Evolutionary conservation across 2,329 filamentous ascomycete genomes (phyloP).

Genomic region (Nemania diffusa): DNA sequence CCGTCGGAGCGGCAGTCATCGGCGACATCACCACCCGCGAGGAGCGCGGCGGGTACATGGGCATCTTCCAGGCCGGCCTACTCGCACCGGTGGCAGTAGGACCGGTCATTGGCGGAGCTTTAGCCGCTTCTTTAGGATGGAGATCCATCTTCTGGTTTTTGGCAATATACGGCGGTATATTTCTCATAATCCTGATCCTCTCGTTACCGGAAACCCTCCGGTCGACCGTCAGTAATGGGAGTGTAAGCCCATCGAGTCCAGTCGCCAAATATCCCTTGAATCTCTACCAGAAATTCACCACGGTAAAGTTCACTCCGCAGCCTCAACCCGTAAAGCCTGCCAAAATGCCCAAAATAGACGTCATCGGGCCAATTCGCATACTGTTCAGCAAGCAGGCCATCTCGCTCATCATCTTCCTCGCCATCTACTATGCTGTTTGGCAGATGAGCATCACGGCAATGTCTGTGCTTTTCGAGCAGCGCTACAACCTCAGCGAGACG

Average conservation of each 20-base stretch:
- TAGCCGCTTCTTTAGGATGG: conserved; percentile 64
- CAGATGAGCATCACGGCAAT: conserved; percentile 66
- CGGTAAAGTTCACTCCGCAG: conserved; percentile 37
- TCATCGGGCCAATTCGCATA: conserved; percentile 59
- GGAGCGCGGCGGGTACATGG: conserved; percentile 67
- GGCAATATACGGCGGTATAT: conserved; percentile 54
- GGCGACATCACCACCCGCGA: conserved; percentile 66
- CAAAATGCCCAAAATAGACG: conserved; percentile 53
- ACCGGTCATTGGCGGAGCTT: conserved; percentile 63
- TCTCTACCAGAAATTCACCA: conserved; percentile 50
- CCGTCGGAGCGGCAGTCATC: conserved; percentile 64
- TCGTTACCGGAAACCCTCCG: conserved; percentile 60
- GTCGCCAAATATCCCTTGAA: conserved; percentile 47
- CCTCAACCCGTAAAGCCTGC: conserved; percentile 23
- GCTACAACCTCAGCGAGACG: conserved; percentile 56
- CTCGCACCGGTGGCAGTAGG: conserved; percentile 54
- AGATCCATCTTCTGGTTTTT: conserved; percentile 66
- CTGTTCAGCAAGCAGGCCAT: conserved; percentile 56
- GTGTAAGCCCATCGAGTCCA: conserved; percentile 35
- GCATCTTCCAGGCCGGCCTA: conserved; percentile 54
- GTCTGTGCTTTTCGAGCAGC: conserved; percentile 58
- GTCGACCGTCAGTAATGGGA: conserved; percentile 57
- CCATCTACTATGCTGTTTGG: conserved; percentile 64
- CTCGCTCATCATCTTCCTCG: conserved; percentile 59
- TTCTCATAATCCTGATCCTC: conserved; percentile 53